Evolutionary conservation across 2,329 filamentous ascomycete genomes (phyloP), one percentile per base, ranked within the genome.

Genomic region (Sarocladium oryzae): DNA sequence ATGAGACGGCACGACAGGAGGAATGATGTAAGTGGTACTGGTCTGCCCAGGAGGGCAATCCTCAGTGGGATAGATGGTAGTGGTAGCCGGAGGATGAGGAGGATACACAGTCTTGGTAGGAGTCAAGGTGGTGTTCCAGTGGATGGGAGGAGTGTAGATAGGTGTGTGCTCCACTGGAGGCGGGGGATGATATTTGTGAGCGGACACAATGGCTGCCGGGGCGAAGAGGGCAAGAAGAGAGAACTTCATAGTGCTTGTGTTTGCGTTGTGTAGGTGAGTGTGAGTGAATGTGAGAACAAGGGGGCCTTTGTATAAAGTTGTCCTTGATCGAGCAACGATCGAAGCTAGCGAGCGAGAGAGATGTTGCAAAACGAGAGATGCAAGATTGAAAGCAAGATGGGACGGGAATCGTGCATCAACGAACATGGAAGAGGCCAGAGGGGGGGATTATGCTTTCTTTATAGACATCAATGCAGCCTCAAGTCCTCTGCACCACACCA

Each of bases 221-320:
- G 43, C 43, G 16, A 16, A 24, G 28, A 48, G 26, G 18, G 43
- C 26, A 26, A 48, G 28, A 23, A 48, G 5, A 15, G 43, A 48
- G 43, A 48, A 23, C 43, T 48, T 48, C 43, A 48, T 48, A 30
- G 7, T 30, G 28, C 28, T 30, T 30, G 28, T 30, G 28, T 13
- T 30, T 30, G 7, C 28, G 7, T 30, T 30, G 28, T 30, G 7
- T 30, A 13, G 26, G 16, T 33, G 43, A 15, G 16, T 33, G 6
- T 48, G 43, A 48, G 26, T 26, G 43, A 48, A 48, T 48, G 43
- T 48, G 16, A 20, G 43, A 32, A 24, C 7, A 18, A n/a, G n/a
- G n/a, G 26, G 16, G 43, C 5, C 24, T 16, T 16, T 20, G 7
- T 21, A 20, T 32, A 28, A 15, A 24, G 16, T 23, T 7, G 10